These are phyloP conservation scores for Friedmanniomyces simplex DNA, from an alignment of 495 filamentous ascomycete genomes.

Conservation along the genomic window DNA sequence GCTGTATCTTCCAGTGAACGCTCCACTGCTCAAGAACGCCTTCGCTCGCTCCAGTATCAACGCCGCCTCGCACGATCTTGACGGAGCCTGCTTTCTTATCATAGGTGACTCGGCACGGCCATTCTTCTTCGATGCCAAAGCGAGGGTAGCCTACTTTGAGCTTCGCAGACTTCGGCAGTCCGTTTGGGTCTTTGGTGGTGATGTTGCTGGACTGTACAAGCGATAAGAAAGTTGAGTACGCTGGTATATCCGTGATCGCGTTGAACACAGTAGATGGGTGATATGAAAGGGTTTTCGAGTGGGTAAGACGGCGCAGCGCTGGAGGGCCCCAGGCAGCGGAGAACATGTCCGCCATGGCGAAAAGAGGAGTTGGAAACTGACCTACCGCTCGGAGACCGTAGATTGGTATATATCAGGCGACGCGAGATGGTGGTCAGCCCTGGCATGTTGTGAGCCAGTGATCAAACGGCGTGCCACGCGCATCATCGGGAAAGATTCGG, in stretches of 20 bases:
- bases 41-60: neutral
- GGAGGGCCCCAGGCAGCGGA: neutral
- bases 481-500: neutral
- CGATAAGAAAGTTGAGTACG: neutral
- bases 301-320: neutral
- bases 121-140: conserved; percentile 1
- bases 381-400: neutral
- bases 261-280: neutral
- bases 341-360: neutral
- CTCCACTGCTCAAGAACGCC: neutral
- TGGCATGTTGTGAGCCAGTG: neutral
- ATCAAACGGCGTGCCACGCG: neutral
- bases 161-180: neutral
- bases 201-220: neutral
- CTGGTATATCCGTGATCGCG: neutral
- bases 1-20: neutral
- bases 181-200: neutral
- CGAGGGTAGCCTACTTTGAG: conserved; percentile 3
- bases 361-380: neutral
- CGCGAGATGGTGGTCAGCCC: neutral
- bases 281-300: neutral
- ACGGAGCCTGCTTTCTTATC: neutral
- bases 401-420: neutral
- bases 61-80: neutral
- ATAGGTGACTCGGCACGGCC: neutral